These are phyloP conservation scores for Aspergillus viridinutans DNA, from an alignment of 2,329 filamentous ascomycete species.

Conservation along the genomic window DNA sequence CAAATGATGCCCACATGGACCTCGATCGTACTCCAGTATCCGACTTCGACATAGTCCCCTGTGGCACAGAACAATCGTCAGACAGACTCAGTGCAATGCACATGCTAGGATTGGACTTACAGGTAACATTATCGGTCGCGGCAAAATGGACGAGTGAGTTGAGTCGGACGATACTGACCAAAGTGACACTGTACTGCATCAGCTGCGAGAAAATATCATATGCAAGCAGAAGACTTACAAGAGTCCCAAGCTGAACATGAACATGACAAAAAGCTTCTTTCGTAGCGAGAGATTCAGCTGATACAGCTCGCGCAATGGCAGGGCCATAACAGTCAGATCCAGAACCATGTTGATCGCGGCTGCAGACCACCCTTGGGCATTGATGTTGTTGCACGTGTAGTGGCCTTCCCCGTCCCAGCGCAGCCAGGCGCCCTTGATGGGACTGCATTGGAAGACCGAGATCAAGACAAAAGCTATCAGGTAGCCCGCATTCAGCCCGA, in stretches of 20 bases:
- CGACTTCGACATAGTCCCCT: conserved; percentile 29
- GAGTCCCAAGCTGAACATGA: conserved; percentile 36
- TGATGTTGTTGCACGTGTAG: conserved; percentile 35
- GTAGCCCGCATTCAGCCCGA: conserved; percentile 29
- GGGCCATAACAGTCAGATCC: conserved; percentile 25
- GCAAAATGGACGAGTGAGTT: conserved; percentile 42
- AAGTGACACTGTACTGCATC: conserved; percentile 34
- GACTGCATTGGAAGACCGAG: conserved; percentile 37
- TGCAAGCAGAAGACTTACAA: conserved; percentile 25
- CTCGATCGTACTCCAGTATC: conserved; percentile 32
- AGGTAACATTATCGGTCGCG: conserved; percentile 39
- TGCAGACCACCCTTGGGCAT: conserved; percentile 34
- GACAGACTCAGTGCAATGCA: too few species aligned
- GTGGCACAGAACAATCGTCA: not conserved
- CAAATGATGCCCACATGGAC: conserved; percentile 28
- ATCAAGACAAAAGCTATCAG: conserved; percentile 30
- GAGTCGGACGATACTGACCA: conserved; percentile 45
- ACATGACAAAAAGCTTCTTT: conserved; percentile 29
- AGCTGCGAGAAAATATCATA: not conserved
- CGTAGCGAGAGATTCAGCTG: conserved; percentile 22
- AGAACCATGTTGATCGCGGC: conserved; percentile 31
- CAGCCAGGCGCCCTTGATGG: conserved; percentile 38
- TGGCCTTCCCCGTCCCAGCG: conserved; percentile 35
- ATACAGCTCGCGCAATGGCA: conserved; percentile 27
- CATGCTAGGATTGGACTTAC: conserved; percentile 12